phyloP scores from a whole-genome alignment of 768 basidiomycete species.

The Mycena venus region DNA sequence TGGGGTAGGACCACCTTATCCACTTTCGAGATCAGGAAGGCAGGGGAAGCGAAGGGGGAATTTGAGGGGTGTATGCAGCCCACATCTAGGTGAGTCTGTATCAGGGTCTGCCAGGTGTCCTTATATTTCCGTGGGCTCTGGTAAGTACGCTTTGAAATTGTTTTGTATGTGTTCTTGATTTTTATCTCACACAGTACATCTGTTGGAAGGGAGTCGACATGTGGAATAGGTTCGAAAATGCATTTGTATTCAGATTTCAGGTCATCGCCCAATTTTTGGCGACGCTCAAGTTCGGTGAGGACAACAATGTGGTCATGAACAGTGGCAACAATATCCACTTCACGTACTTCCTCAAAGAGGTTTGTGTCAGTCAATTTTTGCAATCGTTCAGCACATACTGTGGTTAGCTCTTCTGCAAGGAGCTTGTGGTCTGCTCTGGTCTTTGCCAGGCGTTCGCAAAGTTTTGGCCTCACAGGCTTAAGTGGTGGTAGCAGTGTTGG shows the following conservation, averaged over 20 bases:
- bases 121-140: not conserved
- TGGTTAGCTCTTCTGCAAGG: not conserved
- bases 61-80: not conserved
- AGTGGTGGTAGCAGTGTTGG: no score
- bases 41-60: not conserved
- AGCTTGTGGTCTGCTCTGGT: not conserved
- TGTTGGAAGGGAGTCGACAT: not conserved
- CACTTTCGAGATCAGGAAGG: not conserved
- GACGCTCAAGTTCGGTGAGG: not conserved
- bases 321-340: not conserved
- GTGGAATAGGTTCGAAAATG: not conserved
- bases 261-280: not conserved
- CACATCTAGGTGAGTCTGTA: not conserved
- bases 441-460: not conserved
- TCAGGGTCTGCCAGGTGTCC: not conserved
- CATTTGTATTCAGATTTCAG: not conserved
- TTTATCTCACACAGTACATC: not conserved
- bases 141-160: no score
- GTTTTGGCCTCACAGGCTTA: not conserved
- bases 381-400: not conserved
- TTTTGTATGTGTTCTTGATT: not conserved
- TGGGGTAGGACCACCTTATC: not conserved
- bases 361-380: not conserved
- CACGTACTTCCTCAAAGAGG: not conserved
- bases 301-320: not conserved